phyloP scores from a whole-genome alignment of 1,284 basidiomycete genomes.

The Neonothopanus nambi region DNA sequence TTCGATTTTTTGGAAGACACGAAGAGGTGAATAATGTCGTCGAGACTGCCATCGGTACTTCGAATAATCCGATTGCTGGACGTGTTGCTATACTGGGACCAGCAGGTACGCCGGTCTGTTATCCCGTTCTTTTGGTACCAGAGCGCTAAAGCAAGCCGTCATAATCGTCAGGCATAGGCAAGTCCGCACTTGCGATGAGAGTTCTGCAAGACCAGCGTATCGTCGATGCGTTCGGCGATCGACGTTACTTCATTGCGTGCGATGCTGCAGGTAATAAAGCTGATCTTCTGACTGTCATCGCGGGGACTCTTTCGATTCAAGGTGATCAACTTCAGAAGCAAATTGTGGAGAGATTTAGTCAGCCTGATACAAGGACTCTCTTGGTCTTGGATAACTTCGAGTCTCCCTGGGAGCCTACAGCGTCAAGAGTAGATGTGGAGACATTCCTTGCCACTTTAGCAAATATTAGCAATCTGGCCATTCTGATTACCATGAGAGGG shows the following conservation, averaged over 20 bases:
- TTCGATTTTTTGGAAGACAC: no score
- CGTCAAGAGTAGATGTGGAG: conserved; percentile 16
- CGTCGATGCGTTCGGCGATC: conserved; percentile 17
- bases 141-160: no score
- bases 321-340: conserved; percentile 19
- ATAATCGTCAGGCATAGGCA: conserved; percentile 22
- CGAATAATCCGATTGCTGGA: no score
- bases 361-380: neutral
- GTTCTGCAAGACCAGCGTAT: conserved; percentile 17
- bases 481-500: conserved; percentile 10
- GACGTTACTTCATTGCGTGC: conserved; percentile 19
- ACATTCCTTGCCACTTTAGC: conserved; percentile 15
- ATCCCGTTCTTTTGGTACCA: no score
- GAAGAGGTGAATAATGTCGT: no score
- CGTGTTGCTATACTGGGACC: no score
- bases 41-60: no score
- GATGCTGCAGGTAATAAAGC: conserved; percentile 17
- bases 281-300: conserved; percentile 18
- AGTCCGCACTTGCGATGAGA: conserved; percentile 26
- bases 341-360: conserved; percentile 11
- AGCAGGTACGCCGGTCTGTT: no score
- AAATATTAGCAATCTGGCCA: conserved; percentile 16
- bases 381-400: conserved; percentile 10
- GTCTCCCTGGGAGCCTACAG: conserved; percentile 19
- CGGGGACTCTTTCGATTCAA: conserved; percentile 10